Evolutionary conservation across 768 basidiomycete species (phyloP), one percentile per base, ranked within the genome.

Genomic region (Boletus bicolor): DNA sequence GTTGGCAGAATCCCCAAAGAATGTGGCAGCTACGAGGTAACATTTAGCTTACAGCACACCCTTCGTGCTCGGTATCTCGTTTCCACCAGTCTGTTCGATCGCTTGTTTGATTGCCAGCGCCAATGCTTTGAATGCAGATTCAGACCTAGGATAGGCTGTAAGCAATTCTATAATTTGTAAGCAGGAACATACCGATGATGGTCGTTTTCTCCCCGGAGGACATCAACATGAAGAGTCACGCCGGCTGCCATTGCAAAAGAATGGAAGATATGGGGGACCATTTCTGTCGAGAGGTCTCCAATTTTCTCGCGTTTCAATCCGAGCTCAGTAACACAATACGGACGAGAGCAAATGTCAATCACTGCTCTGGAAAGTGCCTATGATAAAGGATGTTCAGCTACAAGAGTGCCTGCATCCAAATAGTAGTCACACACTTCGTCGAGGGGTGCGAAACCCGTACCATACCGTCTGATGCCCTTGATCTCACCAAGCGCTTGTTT

Each of bases 231-330:
- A 45, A 99, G 77, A 3, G 97, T 98, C 21, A 86, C 88, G 7
- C 95, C 95, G 1, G 96, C 90, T 0, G 93, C 92, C 59, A 93
- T 93, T n/a, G 96, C 91, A 68, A 99, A 99, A 5, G 94, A 97
- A 76, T 97, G 89, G 72, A 99, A 92, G 51, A 99, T 81, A 70
- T 99, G 97, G 34, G 96, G 92, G 52, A 99, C 86, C 95, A 99
- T 98, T 77, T 99, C 97, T 7, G 93, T 93, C 26, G 92, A 94
- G 49, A 95, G 80, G 61, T 95, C 91, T n/a, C 92, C 93, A 39
- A 95, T 86, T 75, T 94, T 95, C 72, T 95, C 93, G 54, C 92
- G 81, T 71, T 83, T 86, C 56, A 93, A 80, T 56, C 88, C 89
- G 37, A 99, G 83, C 58, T 98, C 87, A 24, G 91, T 89, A 51